These are phyloP conservation scores for Hypoxylon fuscum DNA, from an alignment of 495 filamentous ascomycete genomes.

Conservation along the genomic window DNA sequence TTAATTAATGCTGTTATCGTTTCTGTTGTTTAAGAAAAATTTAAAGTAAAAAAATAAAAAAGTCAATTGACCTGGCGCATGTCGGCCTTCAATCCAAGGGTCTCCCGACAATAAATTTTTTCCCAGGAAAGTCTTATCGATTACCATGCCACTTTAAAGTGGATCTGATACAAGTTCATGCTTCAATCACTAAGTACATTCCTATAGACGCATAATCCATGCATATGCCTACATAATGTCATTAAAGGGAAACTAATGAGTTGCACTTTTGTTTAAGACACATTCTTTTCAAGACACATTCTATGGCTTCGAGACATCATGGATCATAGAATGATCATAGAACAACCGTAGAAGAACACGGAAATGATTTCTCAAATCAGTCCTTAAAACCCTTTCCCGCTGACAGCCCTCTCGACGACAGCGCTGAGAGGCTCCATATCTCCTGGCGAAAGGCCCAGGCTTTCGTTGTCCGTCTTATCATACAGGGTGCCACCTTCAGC, in stretches of 20 bases:
- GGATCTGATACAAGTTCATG: not conserved
- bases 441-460: slow-evolving; percentile 58
- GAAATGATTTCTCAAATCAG: too few relatives aligned
- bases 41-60: not conserved
- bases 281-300: too few relatives aligned
- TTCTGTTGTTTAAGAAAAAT: too few relatives aligned
- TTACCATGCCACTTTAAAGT: not conserved
- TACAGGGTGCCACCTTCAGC: slow-evolving; percentile 76
- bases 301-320: too few relatives aligned
- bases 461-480: slow-evolving; percentile 69
- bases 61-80: not conserved
- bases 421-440: slow-evolving; percentile 60
- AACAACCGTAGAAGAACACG: too few relatives aligned
- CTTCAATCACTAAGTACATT: too few relatives aligned
- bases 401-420: slow-evolving; percentile 53
- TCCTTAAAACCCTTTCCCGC: slow-evolving; percentile 28
- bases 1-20: not conserved
- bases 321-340: too few relatives aligned
- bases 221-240: too few relatives aligned
- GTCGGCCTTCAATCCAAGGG: slow-evolving; percentile 9
- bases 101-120: slow-evolving; percentile 30
- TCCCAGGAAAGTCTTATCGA: slow-evolving; percentile 22
- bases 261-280: too few relatives aligned
- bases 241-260: too few relatives aligned
- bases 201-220: too few relatives aligned